phyloP scores from a whole-genome alignment of 2,329 filamentous ascomycete genomes.

The Truncatella angustata region DNA sequence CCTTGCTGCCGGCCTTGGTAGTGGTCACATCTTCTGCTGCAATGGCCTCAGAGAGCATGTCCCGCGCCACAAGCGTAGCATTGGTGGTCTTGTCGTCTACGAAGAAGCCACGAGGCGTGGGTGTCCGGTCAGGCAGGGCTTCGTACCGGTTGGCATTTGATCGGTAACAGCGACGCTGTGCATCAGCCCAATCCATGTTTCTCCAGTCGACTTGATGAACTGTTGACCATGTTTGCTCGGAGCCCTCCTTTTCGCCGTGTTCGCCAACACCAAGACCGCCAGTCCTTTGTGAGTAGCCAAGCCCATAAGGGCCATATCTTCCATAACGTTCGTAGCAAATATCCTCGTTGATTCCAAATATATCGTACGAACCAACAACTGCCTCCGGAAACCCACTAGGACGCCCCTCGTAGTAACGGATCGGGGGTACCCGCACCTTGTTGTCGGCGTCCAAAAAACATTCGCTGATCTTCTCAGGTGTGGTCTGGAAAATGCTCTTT shows the following conservation, averaged over 20 bases:
- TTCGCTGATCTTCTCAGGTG: constrained; percentile 58
- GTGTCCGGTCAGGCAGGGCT: constrained; percentile 36
- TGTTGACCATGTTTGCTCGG: constrained; percentile 74
- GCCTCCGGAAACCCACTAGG: constrained; percentile 82
- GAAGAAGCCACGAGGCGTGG: constrained; percentile 50
- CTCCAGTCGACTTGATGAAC: constrained; percentile 73
- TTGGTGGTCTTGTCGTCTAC: constrained; percentile 35
- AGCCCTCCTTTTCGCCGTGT: constrained; percentile 77
- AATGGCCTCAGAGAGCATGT: constrained; percentile 17
- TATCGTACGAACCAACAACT: constrained; percentile 80
- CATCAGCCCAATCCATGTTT: constrained; percentile 74
- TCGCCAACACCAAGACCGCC: constrained; percentile 85
- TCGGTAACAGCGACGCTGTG: constrained; percentile 70
- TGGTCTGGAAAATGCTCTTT: constrained; percentile 32
- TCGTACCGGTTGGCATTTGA: constrained; percentile 71
- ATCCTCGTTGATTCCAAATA: constrained; percentile 75
- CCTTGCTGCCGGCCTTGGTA: constrained; percentile 11
- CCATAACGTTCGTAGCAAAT: constrained; percentile 94
- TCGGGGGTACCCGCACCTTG: constrained; percentile 63
- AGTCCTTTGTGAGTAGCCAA: constrained; percentile 75
- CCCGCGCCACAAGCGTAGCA: constrained; percentile 22
- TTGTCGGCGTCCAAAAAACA: constrained; percentile 75
- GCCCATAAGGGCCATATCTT: constrained; percentile 82
- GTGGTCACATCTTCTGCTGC: constrained; percentile 10
- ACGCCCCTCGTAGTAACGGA: constrained; percentile 75